These are phyloP conservation scores for Amphibolis antarctica DNA, from an alignment of 106 monocot genomes.

Conservation along the genomic window DNA sequence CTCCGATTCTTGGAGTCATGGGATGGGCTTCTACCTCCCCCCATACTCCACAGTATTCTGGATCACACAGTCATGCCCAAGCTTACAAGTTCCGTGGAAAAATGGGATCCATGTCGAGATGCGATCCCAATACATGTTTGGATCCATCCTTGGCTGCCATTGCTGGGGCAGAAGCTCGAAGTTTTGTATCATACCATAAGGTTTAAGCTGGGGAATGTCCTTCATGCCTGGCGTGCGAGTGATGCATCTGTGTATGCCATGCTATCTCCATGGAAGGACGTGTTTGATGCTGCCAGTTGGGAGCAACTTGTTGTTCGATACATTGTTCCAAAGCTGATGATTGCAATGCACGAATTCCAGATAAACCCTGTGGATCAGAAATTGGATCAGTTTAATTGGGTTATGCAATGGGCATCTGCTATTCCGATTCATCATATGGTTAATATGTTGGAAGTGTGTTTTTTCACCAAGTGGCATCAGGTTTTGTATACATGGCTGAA, in stretches of 20 bases:
- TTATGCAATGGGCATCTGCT: constrained; percentile 70
- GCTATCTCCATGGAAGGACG: constrained; percentile 89
- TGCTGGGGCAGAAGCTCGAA: constrained; percentile 67
- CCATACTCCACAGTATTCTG: constrained; percentile 64
- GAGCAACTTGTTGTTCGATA: constrained; percentile 50
- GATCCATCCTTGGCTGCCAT: constrained; percentile 83
- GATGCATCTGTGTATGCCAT: constrained; percentile 68
- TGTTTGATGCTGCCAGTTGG: constrained; percentile 80
- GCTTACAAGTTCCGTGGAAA: constrained; percentile 49
- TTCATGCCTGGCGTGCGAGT: constrained; percentile 68
- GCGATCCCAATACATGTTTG: constrained; percentile 77
- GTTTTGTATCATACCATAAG: constrained; percentile 58
- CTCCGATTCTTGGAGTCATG: constrained; percentile 69
- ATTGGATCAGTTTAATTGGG: constrained; percentile 76
- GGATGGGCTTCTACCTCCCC: constrained; percentile 65
- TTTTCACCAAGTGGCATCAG: constrained; percentile 88
- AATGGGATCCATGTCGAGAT: constrained; percentile 74
- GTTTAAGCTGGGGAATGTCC: constrained; percentile 60
- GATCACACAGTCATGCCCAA: constrained; percentile 87
- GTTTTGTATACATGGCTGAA: constrained; percentile 74
- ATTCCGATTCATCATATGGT: constrained; percentile 82
- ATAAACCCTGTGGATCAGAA: constrained; percentile 72
- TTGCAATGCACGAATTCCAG: constrained; percentile 66
- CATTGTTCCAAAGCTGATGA: constrained; percentile 67
- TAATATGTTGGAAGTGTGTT: constrained; percentile 56